phyloP scores from a whole-genome alignment of 495 filamentous ascomycete genomes.

The Penicillium chermesinum region DNA sequence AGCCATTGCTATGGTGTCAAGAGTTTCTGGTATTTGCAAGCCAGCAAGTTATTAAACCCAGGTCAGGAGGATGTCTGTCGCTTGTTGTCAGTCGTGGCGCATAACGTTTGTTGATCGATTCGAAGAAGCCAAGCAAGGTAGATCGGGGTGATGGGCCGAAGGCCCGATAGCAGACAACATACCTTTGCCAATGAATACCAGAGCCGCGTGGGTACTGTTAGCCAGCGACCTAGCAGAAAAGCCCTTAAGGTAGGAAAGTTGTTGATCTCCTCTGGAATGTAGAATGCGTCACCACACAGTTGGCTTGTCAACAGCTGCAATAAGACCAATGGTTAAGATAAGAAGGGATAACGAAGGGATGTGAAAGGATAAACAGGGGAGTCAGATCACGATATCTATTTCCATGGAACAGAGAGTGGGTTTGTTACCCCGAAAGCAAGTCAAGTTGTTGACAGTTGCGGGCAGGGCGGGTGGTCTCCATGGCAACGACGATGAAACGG shows the following conservation, averaged over 20 bases:
- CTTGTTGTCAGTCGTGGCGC: slow-evolving; percentile 10
- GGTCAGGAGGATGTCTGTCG: neutral
- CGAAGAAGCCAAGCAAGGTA: neutral
- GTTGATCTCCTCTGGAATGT: slow-evolving; percentile 32
- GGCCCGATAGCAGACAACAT: slow-evolving; percentile 11
- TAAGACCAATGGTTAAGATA: slow-evolving; percentile 4
- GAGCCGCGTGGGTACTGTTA: slow-evolving; percentile 17
- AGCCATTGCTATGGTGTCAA: slow-evolving; percentile 31
- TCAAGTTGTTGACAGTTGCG: slow-evolving; percentile 28
- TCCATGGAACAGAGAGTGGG: slow-evolving; percentile 27
- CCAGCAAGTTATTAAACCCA: neutral
- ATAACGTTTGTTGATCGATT: neutral
- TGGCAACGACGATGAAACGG: slow-evolving; percentile 25
- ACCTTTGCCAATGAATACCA: slow-evolving; percentile 19
- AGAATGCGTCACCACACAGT: slow-evolving; percentile 20
- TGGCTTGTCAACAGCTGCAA: slow-evolving; percentile 8
- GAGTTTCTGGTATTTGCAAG: neutral
- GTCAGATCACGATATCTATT: slow-evolving; percentile 26
- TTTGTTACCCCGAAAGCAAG: slow-evolving; percentile 22
- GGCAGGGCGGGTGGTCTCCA: slow-evolving; percentile 29
- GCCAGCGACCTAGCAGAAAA: slow-evolving; percentile 15
- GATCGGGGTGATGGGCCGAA: neutral
- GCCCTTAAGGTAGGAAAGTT: slow-evolving; percentile 15
- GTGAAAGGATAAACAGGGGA: slow-evolving; percentile 19
- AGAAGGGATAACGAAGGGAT: slow-evolving; percentile 26